Evolutionary conservation across 1,139 yeast genomes (phyloP), one percentile per base, ranked within the genome.

Genomic region (Debaryomyces robertsiae): DNA sequence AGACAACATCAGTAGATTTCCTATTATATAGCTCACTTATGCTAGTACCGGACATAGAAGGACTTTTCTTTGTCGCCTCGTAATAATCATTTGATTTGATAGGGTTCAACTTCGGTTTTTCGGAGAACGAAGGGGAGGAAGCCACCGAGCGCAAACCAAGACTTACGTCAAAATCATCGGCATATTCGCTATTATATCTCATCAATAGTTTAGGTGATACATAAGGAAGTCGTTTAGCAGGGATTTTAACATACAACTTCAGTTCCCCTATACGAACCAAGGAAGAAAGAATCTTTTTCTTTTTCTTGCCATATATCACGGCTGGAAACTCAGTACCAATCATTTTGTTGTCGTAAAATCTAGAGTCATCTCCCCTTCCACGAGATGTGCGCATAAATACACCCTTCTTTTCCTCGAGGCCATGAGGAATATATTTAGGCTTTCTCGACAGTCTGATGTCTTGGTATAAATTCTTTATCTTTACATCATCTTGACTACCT

Each of bases 191-290:
- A 39, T 73, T 73, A 45, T 70, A 70, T 45, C 61, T 69, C 58
- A 58, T 63, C 9, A 73, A 52, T 31, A 73, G 54, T 41, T 62
- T 61, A 1, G 78, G 75, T 1, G 75, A 61, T 4, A 66, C 53
- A 47, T 70, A 72, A 1, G 69, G 64, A n/a, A 73, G 49, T 5
- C 65, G 58, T 37, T 58, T 61, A 34, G 51, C 50, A 0, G 77
- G 77, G 0, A 71, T 65, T 32, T 49, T 49, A 6, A 60, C 72
- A 39, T 56, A 63, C 19, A 72, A 42, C 32, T 50, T 54, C 69
- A 67, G 67, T 9, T 52, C 52, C 1, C 78, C 78, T 15, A 70
- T 53, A 38, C 63, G 62, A 6, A 62, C 58, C 6, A 61, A 44
- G 1, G 72, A 60, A 27, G 74, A 61, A 32, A 72, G 51, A 31